Evolutionary conservation across 371 early-diverging fungal genomes (phyloP).

Genomic region (Syncephalastrum contaminatum): DNA sequence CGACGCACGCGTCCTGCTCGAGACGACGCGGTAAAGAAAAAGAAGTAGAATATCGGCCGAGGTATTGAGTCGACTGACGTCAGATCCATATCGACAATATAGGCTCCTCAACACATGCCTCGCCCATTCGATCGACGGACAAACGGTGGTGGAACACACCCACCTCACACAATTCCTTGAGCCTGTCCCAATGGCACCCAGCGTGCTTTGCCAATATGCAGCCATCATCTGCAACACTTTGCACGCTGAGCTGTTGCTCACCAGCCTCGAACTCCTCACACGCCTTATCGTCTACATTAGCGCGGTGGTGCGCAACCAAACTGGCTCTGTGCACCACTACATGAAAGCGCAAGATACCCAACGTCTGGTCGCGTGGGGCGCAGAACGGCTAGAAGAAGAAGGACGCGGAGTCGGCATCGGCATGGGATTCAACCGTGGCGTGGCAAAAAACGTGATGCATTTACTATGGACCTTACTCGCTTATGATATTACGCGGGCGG

Average conservation of each 20-base stretch:
- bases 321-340: constrained; percentile 16
- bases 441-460: constrained; percentile 48
- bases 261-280: constrained; percentile 32
- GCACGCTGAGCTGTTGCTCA: constrained; percentile 32
- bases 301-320: constrained; percentile 31
- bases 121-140: constrained; percentile 28
- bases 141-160: constrained; percentile 40
- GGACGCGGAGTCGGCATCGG: constrained; percentile 43
- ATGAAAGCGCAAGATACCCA: constrained; percentile 32
- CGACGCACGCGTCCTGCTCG: constrained; percentile 37
- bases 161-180: constrained; percentile 29
- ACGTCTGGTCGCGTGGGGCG: constrained; percentile 34
- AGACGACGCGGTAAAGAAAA: constrained; percentile 32
- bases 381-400: constrained; percentile 45
- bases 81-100: not conserved
- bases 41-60: not conserved
- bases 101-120: constrained; percentile 38
- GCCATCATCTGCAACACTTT: constrained; percentile 40
- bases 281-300: constrained; percentile 38
- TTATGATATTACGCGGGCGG: constrained; percentile 23
- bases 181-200: constrained; percentile 34
- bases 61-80: not conserved
- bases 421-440: constrained; percentile 41
- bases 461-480: constrained; percentile 43
- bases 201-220: constrained; percentile 39